These are phyloP conservation scores for Chaetoscypha palmicola DNA, from an alignment of 2,329 filamentous ascomycete species.

Conservation along the genomic window DNA sequence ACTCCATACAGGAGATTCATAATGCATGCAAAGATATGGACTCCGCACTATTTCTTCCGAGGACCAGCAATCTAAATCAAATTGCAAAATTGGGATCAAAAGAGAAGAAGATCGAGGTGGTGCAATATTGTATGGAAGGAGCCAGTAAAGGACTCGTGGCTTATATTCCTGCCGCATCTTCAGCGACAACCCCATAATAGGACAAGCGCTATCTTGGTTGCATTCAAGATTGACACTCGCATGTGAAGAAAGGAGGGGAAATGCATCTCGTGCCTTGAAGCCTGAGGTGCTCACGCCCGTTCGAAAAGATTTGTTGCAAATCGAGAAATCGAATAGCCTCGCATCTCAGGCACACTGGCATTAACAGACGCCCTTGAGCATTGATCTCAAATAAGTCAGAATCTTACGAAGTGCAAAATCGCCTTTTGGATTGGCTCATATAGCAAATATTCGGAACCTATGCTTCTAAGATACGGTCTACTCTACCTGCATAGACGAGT, in stretches of 20 bases:
- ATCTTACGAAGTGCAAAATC: too few relatives aligned
- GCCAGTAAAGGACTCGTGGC: constrained; percentile 77
- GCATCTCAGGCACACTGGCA: constrained; percentile 11
- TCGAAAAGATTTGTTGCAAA: constrained; percentile 12
- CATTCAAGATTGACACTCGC: background rate
- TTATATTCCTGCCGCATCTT: constrained; percentile 43
- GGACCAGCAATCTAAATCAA: constrained; percentile 77
- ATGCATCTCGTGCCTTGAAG: constrained; percentile 4
- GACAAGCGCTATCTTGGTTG: background rate
- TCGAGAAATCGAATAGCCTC: constrained; percentile 4
- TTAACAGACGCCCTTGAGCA: constrained; percentile 1
- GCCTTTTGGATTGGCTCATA: too few relatives aligned
- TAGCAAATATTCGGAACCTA: too few relatives aligned
- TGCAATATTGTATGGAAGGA: constrained; percentile 87
- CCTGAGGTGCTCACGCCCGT: constrained; percentile 7
- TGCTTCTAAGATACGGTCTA: too few relatives aligned
- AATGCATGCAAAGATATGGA: constrained; percentile 52
- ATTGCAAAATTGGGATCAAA: constrained; percentile 52
- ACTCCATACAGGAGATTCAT: constrained; percentile 60
- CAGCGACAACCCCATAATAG: background rate
- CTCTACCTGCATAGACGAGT: too few relatives aligned
- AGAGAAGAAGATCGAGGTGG: constrained; percentile 58
- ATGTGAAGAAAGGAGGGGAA: constrained; percentile 1
- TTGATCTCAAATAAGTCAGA: too few relatives aligned
- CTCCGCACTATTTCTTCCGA: constrained; percentile 73